Base-by-base conservation (phyloP, 495 filamentous ascomycete species). In the Xylaria venustula region DNA sequence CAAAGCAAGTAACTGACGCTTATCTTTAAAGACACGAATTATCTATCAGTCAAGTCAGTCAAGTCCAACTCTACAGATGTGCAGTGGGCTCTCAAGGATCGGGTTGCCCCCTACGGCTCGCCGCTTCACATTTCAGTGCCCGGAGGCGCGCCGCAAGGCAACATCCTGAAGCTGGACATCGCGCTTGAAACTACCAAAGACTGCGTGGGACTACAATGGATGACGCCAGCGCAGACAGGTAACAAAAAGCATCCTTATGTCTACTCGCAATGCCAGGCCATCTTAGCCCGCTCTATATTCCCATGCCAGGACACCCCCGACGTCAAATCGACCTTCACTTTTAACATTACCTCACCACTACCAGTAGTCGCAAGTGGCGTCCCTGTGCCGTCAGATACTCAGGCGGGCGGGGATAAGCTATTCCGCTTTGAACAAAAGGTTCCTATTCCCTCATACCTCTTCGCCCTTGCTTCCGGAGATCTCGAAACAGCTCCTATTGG, bases 201-300 rank as follows among this genome's bases (percentile, higher is more conserved):
- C 61, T 96, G 93, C 72, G 96, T 92, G 7, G 93, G 93, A 0
- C 79, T 97, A 49, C 93, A 96, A 75, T 98, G 93, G 93, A 78
- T 98, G 73, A 91, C 87, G 0, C 89, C 91, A 7, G 87, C 88
- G 22, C 93, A 98, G 78, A 97, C 93, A 3, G 89, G 88, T 46
- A 96, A 94, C 80, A 91, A 90, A 73, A 92, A 93, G 67, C 87
- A 91, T 65, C 93, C 93, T 7, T 97, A 97, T 71, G 94, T 97
- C 87, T 97, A 97, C 80, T 93, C 90, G 37, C 93, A 98, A 84
- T 96, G 92, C 74, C 93, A 98, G 78, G 92, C 93, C 40, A 98
- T 98, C 64, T 90, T 97, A 66, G 90, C 89, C 25, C 85, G 93
- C 50, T 96, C 91, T 22, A 81, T 97, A 54, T 96, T 97, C 73